phyloP scores from a whole-genome alignment of 257 asterid genomes.

The Przewalskia tangutica region DNA sequence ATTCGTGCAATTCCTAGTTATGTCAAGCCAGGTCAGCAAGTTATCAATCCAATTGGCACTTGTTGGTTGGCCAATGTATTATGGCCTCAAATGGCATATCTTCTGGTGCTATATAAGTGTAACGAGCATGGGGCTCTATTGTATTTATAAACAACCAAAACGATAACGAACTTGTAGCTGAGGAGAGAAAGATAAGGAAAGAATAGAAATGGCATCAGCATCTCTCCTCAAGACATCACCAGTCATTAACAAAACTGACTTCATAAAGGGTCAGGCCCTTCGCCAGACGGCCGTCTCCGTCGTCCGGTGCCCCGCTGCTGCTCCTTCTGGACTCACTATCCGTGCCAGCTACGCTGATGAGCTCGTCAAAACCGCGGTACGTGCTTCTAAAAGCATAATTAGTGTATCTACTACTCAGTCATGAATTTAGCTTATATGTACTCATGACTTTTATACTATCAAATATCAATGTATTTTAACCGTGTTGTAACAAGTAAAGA shows the following conservation, averaged over 20 bases:
- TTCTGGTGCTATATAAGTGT: slow-evolving; percentile 18
- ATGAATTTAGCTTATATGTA: neutral
- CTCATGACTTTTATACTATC: neutral
- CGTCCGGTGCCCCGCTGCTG: slow-evolving; percentile 25
- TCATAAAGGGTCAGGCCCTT: slow-evolving; percentile 42
- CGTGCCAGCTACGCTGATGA: slow-evolving; percentile 51
- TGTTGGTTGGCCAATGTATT: slow-evolving; percentile 20
- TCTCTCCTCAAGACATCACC: slow-evolving; percentile 58
- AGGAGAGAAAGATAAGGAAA: slow-evolving; percentile 3
- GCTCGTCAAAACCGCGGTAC: slow-evolving; percentile 62
- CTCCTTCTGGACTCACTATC: slow-evolving; percentile 32
- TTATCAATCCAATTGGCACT: slow-evolving; percentile 27
- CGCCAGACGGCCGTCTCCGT: slow-evolving; percentile 33
- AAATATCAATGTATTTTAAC: neutral
- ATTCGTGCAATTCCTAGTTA: neutral
- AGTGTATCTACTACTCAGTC: neutral
- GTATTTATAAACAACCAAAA: neutral
- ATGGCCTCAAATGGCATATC: slow-evolving; percentile 33
- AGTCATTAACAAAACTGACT: slow-evolving; percentile 52
- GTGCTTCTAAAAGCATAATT: neutral
- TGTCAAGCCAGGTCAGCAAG: slow-evolving; percentile 20
- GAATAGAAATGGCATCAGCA: slow-evolving; percentile 50
- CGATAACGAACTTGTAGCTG: slow-evolving; percentile 4
- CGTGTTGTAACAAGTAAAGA: neutral
- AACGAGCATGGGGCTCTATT: neutral